Percentiles rank a stretch among this genome's conserved stretches.
phyloP scores from a whole-genome alignment of 2,329 filamentous ascomycete species.

The Dryadomyces quercus-mongolicae region DNA sequence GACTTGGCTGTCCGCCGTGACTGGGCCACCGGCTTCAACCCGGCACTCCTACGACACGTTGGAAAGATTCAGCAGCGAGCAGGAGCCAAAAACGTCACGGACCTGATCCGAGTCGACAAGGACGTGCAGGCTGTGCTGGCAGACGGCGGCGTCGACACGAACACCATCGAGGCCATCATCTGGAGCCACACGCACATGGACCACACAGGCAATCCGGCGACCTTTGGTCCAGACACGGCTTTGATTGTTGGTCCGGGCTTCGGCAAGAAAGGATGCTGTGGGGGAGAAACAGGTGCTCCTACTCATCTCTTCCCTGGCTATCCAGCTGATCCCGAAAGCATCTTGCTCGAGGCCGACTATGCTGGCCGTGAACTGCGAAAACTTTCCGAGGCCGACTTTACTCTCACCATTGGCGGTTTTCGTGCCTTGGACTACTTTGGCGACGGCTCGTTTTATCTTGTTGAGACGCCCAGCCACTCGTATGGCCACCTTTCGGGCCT shows the following conservation, averaged over 20 bases:
- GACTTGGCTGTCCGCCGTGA: conserved; percentile 7
- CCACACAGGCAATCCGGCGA: conserved; percentile 32
- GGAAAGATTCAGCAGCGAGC: not conserved
- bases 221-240: conserved; percentile 29
- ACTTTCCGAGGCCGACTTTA: conserved; percentile 16
- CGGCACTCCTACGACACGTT: not conserved
- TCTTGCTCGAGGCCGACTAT: conserved; percentile 16
- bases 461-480: conserved; percentile 16
- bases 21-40: conserved; percentile 4
- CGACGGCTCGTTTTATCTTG: conserved; percentile 18
- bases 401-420: conserved; percentile 16
- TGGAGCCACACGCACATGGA: conserved; percentile 35
- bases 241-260: conserved; percentile 23
- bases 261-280: conserved; percentile 3
- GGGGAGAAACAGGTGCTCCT: not conserved
- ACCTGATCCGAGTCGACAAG: not conserved
- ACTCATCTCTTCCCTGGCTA: conserved; percentile 7
- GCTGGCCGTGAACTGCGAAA: conserved; percentile 15
- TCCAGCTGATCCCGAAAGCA: conserved; percentile 7
- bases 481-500: conserved; percentile 26
- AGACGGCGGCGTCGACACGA: conserved; percentile 6
- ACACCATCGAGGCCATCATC: conserved; percentile 19
- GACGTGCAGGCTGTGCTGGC: conserved; percentile 1
- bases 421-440: conserved; percentile 16
- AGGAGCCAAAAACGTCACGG: not conserved